A percentile compares a stretch with the other conserved stretches of the same genome.
Conservation (phyloP, 1,284 basidiomycete species). For the Schizophyllum commune region DNA sequence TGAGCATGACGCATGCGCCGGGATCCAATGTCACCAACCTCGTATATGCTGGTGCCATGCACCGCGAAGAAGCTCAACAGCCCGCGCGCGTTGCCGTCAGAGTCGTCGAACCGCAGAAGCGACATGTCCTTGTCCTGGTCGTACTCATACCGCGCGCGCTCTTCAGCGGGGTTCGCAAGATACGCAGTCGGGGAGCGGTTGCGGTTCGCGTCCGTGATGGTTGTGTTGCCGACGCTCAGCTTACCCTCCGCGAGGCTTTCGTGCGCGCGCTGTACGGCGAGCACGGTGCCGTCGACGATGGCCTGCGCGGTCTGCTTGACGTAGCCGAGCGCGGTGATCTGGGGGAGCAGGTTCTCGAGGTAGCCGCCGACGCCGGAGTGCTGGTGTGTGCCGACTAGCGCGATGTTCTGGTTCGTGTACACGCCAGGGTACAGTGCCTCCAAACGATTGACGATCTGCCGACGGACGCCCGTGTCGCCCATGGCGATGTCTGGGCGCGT, state of each 20-base stretch:
- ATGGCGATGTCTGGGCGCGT: slow-evolving; percentile 55
- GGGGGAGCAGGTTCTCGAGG: slow-evolving; percentile 20
- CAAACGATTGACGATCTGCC: slow-evolving; percentile 56
- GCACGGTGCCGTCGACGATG: slow-evolving; percentile 62
- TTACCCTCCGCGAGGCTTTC: slow-evolving; percentile 49
- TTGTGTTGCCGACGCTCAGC: slow-evolving; percentile 61
- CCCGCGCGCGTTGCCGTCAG: slow-evolving; percentile 48
- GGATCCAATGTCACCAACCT: slow-evolving; percentile 31
- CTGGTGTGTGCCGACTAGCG: slow-evolving; percentile 70
- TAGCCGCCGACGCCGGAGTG: slow-evolving; percentile 80
- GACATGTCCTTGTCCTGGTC: slow-evolving; percentile 70
- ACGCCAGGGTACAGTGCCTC: slow-evolving; percentile 49
- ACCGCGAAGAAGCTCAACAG: slow-evolving; percentile 75
- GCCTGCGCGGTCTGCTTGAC: slow-evolving; percentile 63
- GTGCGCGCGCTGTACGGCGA: slow-evolving; percentile 65
- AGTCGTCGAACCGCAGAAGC: slow-evolving; percentile 49
- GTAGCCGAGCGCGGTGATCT: slow-evolving; percentile 70
- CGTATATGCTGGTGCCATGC: slow-evolving; percentile 73
- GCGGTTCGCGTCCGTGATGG: slow-evolving; percentile 59
- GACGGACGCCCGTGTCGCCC: slow-evolving; percentile 74
- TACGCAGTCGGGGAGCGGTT: slow-evolving; percentile 73
- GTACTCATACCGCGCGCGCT: slow-evolving; percentile 56
- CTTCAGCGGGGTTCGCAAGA: slow-evolving; percentile 59
- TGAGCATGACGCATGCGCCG: neutral
- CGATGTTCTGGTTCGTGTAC: slow-evolving; percentile 67